phyloP scores from a whole-genome alignment of 139 green algal genomes.

The Micromonas commoda region DNA sequence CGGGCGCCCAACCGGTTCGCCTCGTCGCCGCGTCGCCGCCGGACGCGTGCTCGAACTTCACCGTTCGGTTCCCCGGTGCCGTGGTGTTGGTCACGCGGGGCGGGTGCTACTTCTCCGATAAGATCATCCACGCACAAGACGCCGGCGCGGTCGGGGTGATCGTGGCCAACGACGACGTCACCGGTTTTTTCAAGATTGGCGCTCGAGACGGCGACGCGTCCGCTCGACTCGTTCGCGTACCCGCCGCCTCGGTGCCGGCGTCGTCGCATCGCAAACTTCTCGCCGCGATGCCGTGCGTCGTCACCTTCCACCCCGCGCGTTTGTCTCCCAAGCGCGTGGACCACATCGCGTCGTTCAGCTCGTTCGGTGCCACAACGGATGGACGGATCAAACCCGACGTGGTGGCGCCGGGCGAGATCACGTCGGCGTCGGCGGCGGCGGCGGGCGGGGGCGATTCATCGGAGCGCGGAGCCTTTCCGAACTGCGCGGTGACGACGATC shows the following conservation, averaged over 20 bases:
- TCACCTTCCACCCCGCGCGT: background rate
- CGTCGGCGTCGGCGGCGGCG: background rate
- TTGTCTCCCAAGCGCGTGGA: background rate
- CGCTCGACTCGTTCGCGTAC: background rate
- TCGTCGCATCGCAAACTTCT: background rate
- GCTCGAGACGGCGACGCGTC: background rate
- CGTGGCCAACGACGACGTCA: constrained; percentile 58
- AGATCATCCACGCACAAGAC: constrained; percentile 38
- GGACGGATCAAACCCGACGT: constrained; percentile 48
- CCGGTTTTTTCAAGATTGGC: constrained; percentile 33
- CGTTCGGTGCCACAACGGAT: constrained; percentile 40
- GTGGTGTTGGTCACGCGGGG: constrained; percentile 22
- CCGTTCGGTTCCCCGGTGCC: background rate
- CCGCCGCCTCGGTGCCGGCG: background rate
- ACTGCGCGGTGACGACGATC: constrained; percentile 1
- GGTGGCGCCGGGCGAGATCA: constrained; percentile 28
- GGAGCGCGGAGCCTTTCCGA: background rate
- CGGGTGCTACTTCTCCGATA: constrained; percentile 27
- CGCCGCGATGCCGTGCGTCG: background rate
- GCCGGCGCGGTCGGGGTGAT: constrained; percentile 61
- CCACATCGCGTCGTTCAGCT: constrained; percentile 39
- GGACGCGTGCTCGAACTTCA: constrained; percentile 2
- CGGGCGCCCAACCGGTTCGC: background rate
- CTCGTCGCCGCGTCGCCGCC: constrained; percentile 7
- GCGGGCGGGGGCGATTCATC: background rate